These are phyloP conservation scores for Pichia insulana DNA, from an alignment of 805 yeast species.

Conservation along the genomic window DNA sequence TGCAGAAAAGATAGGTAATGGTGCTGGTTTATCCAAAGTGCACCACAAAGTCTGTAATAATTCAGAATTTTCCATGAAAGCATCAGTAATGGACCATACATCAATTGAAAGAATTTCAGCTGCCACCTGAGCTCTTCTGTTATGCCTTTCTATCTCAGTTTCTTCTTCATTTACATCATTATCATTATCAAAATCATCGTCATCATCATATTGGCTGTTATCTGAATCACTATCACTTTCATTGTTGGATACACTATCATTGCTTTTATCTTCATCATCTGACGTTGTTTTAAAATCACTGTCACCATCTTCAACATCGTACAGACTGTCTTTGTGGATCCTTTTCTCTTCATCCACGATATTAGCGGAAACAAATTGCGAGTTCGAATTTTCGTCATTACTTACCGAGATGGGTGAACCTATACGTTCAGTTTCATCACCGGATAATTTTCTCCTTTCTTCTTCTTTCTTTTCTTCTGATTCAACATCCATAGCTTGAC, in stretches of 20 bases:
- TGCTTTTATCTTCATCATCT: neutral
- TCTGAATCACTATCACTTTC: conserved; percentile 17
- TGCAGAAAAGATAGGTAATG: conserved; percentile 67
- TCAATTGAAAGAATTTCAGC: conserved; percentile 88
- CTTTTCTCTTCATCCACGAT: neutral
- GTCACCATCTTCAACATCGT: conserved; percentile 2
- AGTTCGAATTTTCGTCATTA: neutral
- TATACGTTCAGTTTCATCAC: too few species aligned
- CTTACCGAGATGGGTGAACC: neutral
- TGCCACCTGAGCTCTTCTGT: conserved; percentile 53
- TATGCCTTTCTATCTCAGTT: conserved; percentile 27
- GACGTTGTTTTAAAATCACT: neutral
- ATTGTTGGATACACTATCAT: conserved; percentile 5
- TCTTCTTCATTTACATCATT: conserved; percentile 26
- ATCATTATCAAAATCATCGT: conserved; percentile 22
- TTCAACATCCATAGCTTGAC: conserved; percentile 10
- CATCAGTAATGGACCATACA: conserved; percentile 88
- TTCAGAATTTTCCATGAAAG: conserved; percentile 67
- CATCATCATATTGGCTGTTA: conserved; percentile 16
- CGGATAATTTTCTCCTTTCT: neutral
- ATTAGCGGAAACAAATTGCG: neutral
- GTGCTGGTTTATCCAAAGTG: conserved; percentile 57
- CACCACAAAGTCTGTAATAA: conserved; percentile 71
- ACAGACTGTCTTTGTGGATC: neutral
- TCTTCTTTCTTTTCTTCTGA: conserved; percentile 3